Conservation (phyloP, 2,329 filamentous ascomycete species). For the Rhexocercosporidium sp. region DNA sequence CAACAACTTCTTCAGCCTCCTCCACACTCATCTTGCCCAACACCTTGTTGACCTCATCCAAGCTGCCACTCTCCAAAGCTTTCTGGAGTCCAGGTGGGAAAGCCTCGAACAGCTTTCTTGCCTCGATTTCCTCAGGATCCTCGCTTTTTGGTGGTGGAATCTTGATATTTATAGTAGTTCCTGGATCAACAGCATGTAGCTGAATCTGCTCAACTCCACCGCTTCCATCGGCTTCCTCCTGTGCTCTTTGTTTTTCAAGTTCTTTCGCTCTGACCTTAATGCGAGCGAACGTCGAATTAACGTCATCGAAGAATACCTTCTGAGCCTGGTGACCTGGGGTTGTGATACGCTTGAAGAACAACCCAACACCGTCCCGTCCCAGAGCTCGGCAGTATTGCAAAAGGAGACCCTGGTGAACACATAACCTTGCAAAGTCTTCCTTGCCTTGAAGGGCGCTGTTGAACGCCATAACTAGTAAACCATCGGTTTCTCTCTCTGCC, state of each 20-base stretch:
- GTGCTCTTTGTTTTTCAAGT: slow-evolving; percentile 51
- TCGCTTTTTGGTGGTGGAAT: slow-evolving; percentile 74
- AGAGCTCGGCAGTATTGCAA: slow-evolving; percentile 94
- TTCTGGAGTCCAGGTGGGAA: slow-evolving; percentile 83
- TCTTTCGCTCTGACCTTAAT: slow-evolving; percentile 73
- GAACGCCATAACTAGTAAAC: slow-evolving; percentile 88
- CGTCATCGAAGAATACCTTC: slow-evolving; percentile 90
- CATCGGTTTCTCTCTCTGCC: slow-evolving; percentile 86
- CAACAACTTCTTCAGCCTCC: slow-evolving; percentile 85
- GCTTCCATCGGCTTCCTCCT: slow-evolving; percentile 58
- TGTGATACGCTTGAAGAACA: slow-evolving; percentile 97
- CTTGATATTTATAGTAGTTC: slow-evolving; percentile 86
- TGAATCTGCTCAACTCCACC: slow-evolving; percentile 94
- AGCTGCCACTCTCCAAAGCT: slow-evolving; percentile 84
- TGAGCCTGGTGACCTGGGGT: slow-evolving; percentile 88
- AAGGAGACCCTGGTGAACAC: slow-evolving; percentile 89
- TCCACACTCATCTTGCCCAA: slow-evolving; percentile 87
- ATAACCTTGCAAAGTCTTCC: slow-evolving; percentile 79
- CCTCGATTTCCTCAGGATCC: slow-evolving; percentile 66
- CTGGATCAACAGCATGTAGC: slow-evolving; percentile 92
- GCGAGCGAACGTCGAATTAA: slow-evolving; percentile 82
- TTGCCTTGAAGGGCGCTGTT: slow-evolving; percentile 81
- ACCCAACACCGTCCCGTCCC: slow-evolving; percentile 81
- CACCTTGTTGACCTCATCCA: slow-evolving; percentile 89
- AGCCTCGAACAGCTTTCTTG: slow-evolving; percentile 78